Evolutionary conservation across 331 rosid species (phyloP).

Genomic region (Erythrophleum ivorense): DNA sequence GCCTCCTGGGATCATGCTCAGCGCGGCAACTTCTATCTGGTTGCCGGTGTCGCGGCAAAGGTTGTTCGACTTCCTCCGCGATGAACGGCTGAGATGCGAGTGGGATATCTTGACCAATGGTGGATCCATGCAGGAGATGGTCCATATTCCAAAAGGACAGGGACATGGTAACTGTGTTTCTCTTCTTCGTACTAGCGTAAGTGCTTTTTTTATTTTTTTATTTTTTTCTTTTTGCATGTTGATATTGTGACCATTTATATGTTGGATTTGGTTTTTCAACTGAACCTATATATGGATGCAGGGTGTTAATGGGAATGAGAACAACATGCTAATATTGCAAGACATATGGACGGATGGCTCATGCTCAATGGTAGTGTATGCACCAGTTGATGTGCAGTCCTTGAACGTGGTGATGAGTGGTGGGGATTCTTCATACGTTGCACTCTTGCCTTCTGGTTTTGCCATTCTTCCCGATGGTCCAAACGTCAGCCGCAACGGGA

Average conservation of each 20-base stretch:
- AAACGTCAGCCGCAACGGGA: neutral
- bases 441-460: slow-evolving; percentile 92
- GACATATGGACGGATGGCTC: slow-evolving; percentile 84
- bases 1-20: slow-evolving; percentile 81
- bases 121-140: slow-evolving; percentile 78
- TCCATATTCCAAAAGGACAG: slow-evolving; percentile 73
- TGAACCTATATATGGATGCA: slow-evolving; percentile 32
- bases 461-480: slow-evolving; percentile 66
- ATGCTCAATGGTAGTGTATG: slow-evolving; percentile 78
- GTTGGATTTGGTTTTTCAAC: neutral
- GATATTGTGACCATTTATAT: no score
- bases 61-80: slow-evolving; percentile 73
- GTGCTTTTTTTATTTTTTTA: slow-evolving; percentile 5
- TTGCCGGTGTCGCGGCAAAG: slow-evolving; percentile 64
- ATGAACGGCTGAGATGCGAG: slow-evolving; percentile 64
- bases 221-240: no score
- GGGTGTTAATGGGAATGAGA: slow-evolving; percentile 60
- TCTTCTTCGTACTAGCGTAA: slow-evolving; percentile 76
- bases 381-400: slow-evolving; percentile 80
- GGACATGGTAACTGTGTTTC: slow-evolving; percentile 73
- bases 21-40: slow-evolving; percentile 92
- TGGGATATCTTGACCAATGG: slow-evolving; percentile 87
- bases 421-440: slow-evolving; percentile 85
- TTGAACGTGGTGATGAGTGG: slow-evolving; percentile 78
- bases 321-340: slow-evolving; percentile 79